These are phyloP conservation scores for Cryptosporidium canis DNA, from an alignment of 169 alveolate genomes.

Conservation along the genomic window DNA sequence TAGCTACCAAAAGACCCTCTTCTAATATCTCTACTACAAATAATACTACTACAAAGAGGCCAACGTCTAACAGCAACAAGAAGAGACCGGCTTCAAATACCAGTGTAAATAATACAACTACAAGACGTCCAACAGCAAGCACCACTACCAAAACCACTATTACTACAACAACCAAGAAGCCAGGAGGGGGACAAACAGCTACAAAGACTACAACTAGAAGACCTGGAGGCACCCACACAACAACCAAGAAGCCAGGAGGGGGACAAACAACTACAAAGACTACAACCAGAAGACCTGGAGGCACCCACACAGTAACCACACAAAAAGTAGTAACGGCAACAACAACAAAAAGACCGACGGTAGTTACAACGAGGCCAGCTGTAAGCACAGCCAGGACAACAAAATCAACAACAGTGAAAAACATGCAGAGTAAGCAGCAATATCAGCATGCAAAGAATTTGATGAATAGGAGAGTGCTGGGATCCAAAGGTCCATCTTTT, in stretches of 20 bases:
- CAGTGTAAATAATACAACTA: neutral
- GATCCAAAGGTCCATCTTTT: neutral
- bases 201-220: neutral
- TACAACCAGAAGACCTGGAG: neutral
- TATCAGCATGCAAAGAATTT: constrained; percentile 40
- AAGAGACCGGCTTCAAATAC: neutral
- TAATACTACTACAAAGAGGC: neutral
- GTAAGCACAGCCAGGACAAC: neutral
- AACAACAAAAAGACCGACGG: neutral
- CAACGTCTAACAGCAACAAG: neutral
- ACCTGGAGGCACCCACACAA: neutral
- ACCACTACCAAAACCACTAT: neutral
- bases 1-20: neutral
- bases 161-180: neutral
- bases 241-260: no score
- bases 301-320: neutral
- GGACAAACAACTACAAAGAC: neutral
- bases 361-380: neutral
- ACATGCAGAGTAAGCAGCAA: constrained; percentile 18
- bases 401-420: constrained; percentile 27
- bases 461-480: neutral
- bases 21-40: neutral
- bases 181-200: neutral
- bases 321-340: neutral
- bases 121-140: neutral